These are phyloP conservation scores for Colletotrichum acutatum DNA, from an alignment of 2,329 filamentous ascomycete species.

Conservation along the genomic window DNA sequence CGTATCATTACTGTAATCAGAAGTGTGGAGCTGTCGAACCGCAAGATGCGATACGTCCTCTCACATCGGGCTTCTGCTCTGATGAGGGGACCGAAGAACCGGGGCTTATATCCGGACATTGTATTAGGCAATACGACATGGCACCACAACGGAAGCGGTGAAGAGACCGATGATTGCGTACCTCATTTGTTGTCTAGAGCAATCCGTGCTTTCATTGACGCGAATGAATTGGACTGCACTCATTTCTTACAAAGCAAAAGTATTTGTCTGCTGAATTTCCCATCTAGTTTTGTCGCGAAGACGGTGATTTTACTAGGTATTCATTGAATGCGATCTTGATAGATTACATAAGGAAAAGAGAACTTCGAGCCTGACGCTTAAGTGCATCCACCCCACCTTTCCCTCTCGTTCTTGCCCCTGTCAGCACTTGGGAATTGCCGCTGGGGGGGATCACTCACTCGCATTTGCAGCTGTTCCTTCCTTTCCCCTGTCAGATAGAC, in stretches of 20 bases:
- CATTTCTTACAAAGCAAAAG: neutral
- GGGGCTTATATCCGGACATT: neutral
- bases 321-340: neutral
- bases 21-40: conserved; percentile 24
- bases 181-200: neutral
- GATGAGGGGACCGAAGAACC: neutral
- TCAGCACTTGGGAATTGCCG: conserved; percentile 21
- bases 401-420: neutral
- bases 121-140: neutral
- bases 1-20: conserved; percentile 33
- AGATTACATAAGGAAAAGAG: neutral
- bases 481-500: neutral
- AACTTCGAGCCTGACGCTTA: neutral
- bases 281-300: neutral
- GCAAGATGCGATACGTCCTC: conserved; percentile 20
- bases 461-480: neutral
- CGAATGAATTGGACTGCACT: neutral
- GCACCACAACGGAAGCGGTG: neutral
- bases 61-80: conserved; percentile 4
- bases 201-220: neutral
- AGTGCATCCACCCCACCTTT: neutral
- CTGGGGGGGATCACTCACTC: neutral
- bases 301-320: neutral
- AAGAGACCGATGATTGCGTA: neutral
- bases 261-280: neutral